A percentile compares a stretch with the other conserved stretches of the same genome.
Evolutionary conservation across 768 basidiomycete genomes (phyloP).

Genomic region (Kockovaella imperatae): DNA sequence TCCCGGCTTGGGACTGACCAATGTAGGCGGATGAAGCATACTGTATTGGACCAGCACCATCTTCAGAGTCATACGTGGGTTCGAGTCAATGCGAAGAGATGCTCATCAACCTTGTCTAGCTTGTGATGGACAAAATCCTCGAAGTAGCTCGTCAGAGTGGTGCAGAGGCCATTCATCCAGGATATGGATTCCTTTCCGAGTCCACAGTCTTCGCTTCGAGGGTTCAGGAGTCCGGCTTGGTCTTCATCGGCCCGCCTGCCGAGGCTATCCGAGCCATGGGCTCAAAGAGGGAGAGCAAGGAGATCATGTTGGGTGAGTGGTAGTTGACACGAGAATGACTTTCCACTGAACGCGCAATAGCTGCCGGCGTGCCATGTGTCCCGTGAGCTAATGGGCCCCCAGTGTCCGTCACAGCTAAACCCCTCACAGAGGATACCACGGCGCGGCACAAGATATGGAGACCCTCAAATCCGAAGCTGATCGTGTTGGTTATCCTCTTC

Average conservation of each 20-base stretch:
- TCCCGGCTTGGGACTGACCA: background rate
- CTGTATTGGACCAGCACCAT: constrained; percentile 85
- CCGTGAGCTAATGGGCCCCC: constrained; percentile 53
- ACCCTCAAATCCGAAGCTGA: constrained; percentile 62
- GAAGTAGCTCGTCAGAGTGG: constrained; percentile 71
- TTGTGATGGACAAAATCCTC: constrained; percentile 80
- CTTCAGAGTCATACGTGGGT: constrained; percentile 79
- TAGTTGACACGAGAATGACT: background rate
- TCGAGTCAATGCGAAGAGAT: background rate
- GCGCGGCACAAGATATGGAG: constrained; percentile 65
- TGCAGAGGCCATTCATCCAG: constrained; percentile 88
- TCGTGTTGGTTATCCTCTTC: constrained; percentile 76
- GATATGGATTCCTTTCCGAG: constrained; percentile 88
- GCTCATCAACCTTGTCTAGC: constrained; percentile 47
- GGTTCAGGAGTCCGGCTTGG: constrained; percentile 68
- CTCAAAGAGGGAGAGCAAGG: constrained; percentile 96
- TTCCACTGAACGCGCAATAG: constrained; percentile 44
- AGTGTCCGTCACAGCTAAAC: background rate
- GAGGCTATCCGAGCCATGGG: constrained; percentile 89
- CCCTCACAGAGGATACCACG: constrained; percentile 64
- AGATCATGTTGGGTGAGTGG: constrained; percentile 71
- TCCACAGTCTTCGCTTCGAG: constrained; percentile 72
- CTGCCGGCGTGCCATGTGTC: constrained; percentile 83
- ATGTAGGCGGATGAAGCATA: constrained; percentile 77
- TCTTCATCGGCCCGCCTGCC: constrained; percentile 84